Conservation (phyloP, 371 early-diverging fungal genomes). For the Apophysomyces variabilis region DNA sequence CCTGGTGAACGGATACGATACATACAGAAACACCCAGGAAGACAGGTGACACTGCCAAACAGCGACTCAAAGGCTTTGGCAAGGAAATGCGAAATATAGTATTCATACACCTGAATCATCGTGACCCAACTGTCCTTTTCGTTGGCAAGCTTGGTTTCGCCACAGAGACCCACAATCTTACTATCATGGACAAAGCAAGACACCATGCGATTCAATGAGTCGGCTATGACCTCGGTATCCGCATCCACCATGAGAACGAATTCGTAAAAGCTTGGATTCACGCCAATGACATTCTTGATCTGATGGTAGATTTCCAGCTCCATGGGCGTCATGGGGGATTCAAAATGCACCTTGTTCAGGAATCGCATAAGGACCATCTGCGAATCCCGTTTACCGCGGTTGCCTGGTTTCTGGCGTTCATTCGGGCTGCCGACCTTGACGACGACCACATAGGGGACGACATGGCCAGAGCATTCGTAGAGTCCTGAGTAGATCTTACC, state of each 20-base stretch:
- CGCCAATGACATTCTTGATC: conserved; percentile 87
- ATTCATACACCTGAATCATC: conserved; percentile 87
- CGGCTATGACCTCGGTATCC: conserved; percentile 71
- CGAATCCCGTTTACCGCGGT: conserved; percentile 87
- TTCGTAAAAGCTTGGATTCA: conserved; percentile 77
- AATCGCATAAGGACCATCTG: conserved; percentile 86
- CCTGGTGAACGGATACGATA: conserved; percentile 85
- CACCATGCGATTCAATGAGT: conserved; percentile 66
- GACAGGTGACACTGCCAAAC: conserved; percentile 88
- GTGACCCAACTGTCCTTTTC: conserved; percentile 87
- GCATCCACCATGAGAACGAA: conserved; percentile 71
- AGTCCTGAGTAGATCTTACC: conserved; percentile 91
- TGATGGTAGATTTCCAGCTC: conserved; percentile 92
- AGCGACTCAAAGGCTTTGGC: conserved; percentile 82
- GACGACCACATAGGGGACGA: conserved; percentile 83
- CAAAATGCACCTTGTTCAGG: conserved; percentile 76
- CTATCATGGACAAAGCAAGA: conserved; percentile 76
- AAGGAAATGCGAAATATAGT: conserved; percentile 83
- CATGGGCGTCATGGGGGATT: conserved; percentile 80
- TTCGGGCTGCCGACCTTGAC: conserved; percentile 80
- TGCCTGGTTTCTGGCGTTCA: conserved; percentile 79
- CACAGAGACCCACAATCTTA: conserved; percentile 81
- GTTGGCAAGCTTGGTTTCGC: conserved; percentile 80
- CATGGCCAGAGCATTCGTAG: conserved; percentile 81
- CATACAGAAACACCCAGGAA: conserved; percentile 94